Conservation (phyloP, 805 yeast species). For the Pichia nanzhaoensis region DNA sequence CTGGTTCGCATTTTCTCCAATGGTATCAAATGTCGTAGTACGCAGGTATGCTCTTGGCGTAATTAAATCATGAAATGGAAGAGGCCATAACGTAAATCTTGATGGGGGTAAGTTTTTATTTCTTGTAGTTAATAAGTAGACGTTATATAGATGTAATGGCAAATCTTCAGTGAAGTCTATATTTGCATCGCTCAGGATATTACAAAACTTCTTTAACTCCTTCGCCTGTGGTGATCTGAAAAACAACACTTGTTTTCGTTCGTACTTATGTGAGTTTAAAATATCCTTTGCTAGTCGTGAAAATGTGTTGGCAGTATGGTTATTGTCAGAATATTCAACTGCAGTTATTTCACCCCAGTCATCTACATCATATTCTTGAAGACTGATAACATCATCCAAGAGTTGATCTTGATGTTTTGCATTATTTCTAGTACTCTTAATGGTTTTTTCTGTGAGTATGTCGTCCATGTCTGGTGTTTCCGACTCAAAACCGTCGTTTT, state of each 20-base stretch:
- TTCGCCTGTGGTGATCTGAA: neutral
- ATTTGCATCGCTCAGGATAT: constrained; percentile 37
- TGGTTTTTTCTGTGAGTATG: too few species aligned
- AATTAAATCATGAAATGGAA: constrained; percentile 2
- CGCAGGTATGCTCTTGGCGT: constrained; percentile 4
- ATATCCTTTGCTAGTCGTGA: neutral
- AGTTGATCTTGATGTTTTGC: neutral
- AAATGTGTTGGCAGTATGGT: neutral
- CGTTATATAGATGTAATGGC: constrained; percentile 57
- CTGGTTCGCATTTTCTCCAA: neutral
- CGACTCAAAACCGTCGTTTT: neutral
- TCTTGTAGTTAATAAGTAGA: constrained; percentile 35
- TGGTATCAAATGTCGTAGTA: constrained; percentile 1
- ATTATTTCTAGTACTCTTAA: too few species aligned
- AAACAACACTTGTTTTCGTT: neutral
- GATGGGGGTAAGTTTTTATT: constrained; percentile 8
- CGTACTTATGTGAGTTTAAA: neutral
- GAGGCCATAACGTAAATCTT: constrained; percentile 12
- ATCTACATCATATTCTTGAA: neutral
- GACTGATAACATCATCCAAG: neutral
- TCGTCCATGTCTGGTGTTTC: too few species aligned
- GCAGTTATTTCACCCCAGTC: neutral
- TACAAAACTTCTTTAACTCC: neutral
- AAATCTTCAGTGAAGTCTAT: constrained; percentile 47
- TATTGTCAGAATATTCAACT: too few species aligned